Conservation (phyloP, 306 rosid species). For the Dryas alaskensis region DNA sequence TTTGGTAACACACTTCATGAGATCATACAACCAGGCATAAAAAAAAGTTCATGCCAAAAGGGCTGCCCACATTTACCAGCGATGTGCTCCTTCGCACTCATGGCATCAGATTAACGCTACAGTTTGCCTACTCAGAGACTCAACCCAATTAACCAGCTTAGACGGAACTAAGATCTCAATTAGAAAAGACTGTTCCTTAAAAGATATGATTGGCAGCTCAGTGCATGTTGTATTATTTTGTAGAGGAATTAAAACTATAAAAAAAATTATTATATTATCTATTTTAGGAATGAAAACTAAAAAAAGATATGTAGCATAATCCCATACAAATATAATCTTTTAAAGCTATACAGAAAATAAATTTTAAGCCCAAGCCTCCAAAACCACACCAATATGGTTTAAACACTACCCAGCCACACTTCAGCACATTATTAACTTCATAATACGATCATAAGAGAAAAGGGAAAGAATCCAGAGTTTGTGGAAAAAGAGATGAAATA, state of each 20-base stretch:
- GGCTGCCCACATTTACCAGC: background rate
- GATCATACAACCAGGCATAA: background rate
- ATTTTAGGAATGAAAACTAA: no score
- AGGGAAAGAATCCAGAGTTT: background rate
- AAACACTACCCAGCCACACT: background rate
- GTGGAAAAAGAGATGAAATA: background rate
- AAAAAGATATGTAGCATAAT: background rate
- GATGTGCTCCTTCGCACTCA: background rate
- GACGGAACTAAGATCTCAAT: background rate
- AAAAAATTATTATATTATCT: background rate
- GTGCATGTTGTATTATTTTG: background rate
- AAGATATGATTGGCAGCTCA: background rate
- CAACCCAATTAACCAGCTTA: background rate
- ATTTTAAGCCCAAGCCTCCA: background rate
- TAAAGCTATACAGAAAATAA: background rate
- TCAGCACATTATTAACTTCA: background rate
- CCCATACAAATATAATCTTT: background rate
- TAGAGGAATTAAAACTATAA: background rate
- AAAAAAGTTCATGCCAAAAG: background rate
- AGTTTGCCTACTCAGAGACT: no score
- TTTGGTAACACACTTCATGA: background rate
- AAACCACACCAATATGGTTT: background rate
- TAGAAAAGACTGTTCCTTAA: background rate
- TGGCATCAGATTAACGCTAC: conserved; percentile 4
- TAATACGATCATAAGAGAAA: background rate